phyloP scores from a whole-genome alignment of 805 yeast genomes.

The Yarrowia osloensis region DNA sequence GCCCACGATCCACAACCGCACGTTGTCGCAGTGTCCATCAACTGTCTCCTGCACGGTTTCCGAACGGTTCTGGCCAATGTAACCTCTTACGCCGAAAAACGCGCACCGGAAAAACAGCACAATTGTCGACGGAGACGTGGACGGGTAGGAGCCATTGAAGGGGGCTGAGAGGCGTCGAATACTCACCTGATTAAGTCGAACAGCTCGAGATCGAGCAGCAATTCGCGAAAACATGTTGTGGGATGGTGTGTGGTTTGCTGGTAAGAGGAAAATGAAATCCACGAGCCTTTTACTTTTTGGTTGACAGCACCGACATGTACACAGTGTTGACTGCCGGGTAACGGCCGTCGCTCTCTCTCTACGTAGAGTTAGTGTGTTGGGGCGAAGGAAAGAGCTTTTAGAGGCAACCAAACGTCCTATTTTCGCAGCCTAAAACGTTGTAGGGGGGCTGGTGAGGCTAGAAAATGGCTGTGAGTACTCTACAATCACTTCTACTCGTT shows the following conservation, averaged over 20 bases:
- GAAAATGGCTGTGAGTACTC: not conserved
- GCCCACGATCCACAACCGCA: not conserved
- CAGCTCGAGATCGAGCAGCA: conserved; percentile 31
- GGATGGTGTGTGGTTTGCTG: conserved; percentile 20
- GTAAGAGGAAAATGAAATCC: conserved; percentile 29
- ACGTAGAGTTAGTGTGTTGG: conserved; percentile 13
- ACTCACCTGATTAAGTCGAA: conserved; percentile 31
- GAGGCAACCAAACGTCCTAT: not conserved
- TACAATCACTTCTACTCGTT: not conserved
- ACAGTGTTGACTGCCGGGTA: conserved; percentile 30
- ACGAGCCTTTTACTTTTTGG: conserved; percentile 26
- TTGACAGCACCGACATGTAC: conserved; percentile 25
- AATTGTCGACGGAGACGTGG: not conserved
- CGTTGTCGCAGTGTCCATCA: not conserved
- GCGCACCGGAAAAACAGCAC: conserved; percentile 27
- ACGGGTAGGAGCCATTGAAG: conserved; percentile 4
- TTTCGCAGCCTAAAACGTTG: not conserved
- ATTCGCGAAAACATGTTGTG: conserved; percentile 29
- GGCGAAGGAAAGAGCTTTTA: too few relatives aligned
- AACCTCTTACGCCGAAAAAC: conserved; percentile 11
- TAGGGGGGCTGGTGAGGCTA: not conserved
- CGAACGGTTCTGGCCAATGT: not conserved
- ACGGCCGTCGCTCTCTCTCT: not conserved
- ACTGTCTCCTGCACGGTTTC: not conserved
- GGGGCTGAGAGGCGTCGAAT: not conserved